These are phyloP conservation scores for Didymella lethalis DNA, from an alignment of 2,329 filamentous ascomycete species.

Conservation along the genomic window DNA sequence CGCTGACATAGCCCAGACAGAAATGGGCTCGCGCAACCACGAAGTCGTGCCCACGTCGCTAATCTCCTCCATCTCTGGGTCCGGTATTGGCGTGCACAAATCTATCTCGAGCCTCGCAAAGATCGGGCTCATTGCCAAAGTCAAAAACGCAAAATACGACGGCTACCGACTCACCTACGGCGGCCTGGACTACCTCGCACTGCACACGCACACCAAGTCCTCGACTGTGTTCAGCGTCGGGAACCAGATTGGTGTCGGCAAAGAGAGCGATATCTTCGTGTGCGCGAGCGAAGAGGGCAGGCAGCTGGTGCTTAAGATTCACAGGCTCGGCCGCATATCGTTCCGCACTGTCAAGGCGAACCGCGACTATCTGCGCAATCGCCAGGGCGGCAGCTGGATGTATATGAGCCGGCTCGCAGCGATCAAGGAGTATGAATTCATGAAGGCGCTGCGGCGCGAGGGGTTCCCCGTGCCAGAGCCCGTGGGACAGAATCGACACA, in stretches of 20 bases:
- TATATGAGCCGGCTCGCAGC: slow-evolving; percentile 93
- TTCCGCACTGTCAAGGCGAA: slow-evolving; percentile 97
- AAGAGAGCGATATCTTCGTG: slow-evolving; percentile 96
- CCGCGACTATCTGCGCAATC: slow-evolving; percentile 89
- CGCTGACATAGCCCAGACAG: slow-evolving; percentile 69
- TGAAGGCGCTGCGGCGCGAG: slow-evolving; percentile 83
- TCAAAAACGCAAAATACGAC: slow-evolving; percentile 97
- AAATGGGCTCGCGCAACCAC: slow-evolving; percentile 94
- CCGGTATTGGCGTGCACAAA: slow-evolving; percentile 77
- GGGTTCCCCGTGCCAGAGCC: slow-evolving; percentile 91
- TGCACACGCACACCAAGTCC: slow-evolving; percentile 84
- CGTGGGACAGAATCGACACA: slow-evolving; percentile 88
- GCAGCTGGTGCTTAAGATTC: slow-evolving; percentile 91
- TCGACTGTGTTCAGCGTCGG: slow-evolving; percentile 90
- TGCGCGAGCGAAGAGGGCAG: slow-evolving; percentile 80
- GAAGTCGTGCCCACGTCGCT: slow-evolving; percentile 92
- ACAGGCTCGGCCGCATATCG: slow-evolving; percentile 92
- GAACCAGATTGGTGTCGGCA: slow-evolving; percentile 93
- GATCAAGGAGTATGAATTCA: slow-evolving; percentile 93
- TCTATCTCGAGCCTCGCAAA: slow-evolving; percentile 93
- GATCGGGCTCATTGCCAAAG: slow-evolving; percentile 84
- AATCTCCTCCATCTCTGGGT: slow-evolving; percentile 81
- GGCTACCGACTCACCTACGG: slow-evolving; percentile 97
- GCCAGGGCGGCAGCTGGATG: slow-evolving; percentile 90
- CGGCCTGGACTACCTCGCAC: slow-evolving; percentile 94